Evolutionary conservation across 305 asterid genomes (phyloP).

Genomic region (Fraxinus greggii): DNA sequence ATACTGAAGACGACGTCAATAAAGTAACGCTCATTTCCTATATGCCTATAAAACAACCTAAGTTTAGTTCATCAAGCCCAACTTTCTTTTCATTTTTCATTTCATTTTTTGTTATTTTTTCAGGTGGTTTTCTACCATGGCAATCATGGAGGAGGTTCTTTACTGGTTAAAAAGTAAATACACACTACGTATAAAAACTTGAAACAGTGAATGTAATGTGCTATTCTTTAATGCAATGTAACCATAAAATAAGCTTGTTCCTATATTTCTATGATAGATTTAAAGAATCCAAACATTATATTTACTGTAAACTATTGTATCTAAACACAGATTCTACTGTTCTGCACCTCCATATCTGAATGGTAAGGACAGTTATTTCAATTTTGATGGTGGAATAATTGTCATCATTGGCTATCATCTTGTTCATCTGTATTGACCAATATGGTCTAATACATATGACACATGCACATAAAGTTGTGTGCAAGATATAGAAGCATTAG

Average conservation of each 20-base stretch:
- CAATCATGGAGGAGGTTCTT: slow-evolving; percentile 92
- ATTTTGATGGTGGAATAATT: slow-evolving; percentile 15
- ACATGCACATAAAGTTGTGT: background rate
- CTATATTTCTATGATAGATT: background rate
- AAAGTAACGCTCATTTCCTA: background rate
- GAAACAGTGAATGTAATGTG: background rate
- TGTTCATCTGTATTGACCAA: background rate
- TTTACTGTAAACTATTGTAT: background rate
- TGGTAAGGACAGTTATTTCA: slow-evolving; percentile 6
- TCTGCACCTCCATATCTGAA: background rate
- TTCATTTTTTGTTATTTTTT: slow-evolving; percentile 5
- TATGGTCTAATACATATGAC: background rate
- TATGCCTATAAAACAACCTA: background rate
- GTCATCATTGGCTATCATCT: slow-evolving; percentile 2
- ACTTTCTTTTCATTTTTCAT: background rate
- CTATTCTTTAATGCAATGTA: background rate
- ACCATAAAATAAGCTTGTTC: background rate
- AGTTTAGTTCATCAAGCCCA: background rate
- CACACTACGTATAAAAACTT: background rate
- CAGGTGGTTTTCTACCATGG: slow-evolving; percentile 95
- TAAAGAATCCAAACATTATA: background rate
- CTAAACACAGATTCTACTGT: background rate
- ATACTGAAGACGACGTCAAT: background rate
- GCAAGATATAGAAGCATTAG: background rate
- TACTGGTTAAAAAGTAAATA: slow-evolving; percentile 45